Percentiles rank a stretch among this genome's conserved stretches.
Conservation (phyloP, 2,329 filamentous ascomycete genomes). For the Aspergillus clavatus region DNA sequence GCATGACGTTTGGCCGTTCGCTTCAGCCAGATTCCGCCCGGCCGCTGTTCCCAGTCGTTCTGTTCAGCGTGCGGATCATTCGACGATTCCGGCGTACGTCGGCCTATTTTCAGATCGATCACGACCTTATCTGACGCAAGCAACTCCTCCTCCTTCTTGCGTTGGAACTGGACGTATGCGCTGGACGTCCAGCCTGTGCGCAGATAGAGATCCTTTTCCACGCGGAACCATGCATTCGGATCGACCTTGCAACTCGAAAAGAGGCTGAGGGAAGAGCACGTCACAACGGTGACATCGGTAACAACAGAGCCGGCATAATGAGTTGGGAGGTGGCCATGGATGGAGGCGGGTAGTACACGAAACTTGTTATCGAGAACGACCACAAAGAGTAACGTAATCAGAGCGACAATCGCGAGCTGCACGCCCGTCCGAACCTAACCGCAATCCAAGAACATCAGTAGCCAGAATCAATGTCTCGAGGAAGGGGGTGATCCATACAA, state of each 20-base stretch:
- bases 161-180: slow-evolving; percentile 75
- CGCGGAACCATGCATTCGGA: slow-evolving; percentile 67
- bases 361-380: slow-evolving; percentile 86
- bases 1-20: slow-evolving; percentile 66
- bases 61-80: slow-evolving; percentile 52
- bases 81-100: slow-evolving; percentile 60
- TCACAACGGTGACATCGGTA: slow-evolving; percentile 75
- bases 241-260: slow-evolving; percentile 75
- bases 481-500: slow-evolving; percentile 29
- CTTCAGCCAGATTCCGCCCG: slow-evolving; percentile 77
- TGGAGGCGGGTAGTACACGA: slow-evolving; percentile 74
- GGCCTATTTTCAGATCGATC: slow-evolving; percentile 69
- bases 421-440: slow-evolving; percentile 60
- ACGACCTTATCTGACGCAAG: slow-evolving; percentile 70
- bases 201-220: slow-evolving; percentile 87
- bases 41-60: slow-evolving; percentile 71
- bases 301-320: slow-evolving; percentile 81
- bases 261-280: slow-evolving; percentile 68
- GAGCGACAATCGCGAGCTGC: slow-evolving; percentile 65
- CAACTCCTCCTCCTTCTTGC: slow-evolving; percentile 82
- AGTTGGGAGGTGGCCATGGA: slow-evolving; percentile 80
- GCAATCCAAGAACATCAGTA: slow-evolving; percentile 8
- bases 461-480: slow-evolving; percentile 1
- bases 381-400: slow-evolving; percentile 65
- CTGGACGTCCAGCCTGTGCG: slow-evolving; percentile 66